Percentiles rank a stretch among this genome's conserved stretches.
Conservation (phyloP, 2,329 filamentous ascomycete genomes). For the Aspergillus brasiliensis region DNA sequence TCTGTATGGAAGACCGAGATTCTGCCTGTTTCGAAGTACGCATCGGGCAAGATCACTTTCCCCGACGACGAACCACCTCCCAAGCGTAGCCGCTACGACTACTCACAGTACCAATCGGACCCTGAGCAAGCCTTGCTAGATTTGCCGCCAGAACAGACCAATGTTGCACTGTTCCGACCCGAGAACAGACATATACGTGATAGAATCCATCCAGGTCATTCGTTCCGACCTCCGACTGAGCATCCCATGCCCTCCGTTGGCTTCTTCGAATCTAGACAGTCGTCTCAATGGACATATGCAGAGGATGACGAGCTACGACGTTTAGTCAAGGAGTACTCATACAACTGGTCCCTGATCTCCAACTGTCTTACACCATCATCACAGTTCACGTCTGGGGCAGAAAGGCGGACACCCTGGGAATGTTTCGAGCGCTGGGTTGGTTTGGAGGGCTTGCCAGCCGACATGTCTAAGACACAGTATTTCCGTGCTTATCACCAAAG, state of each 20-base stretch:
- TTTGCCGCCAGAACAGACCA: constrained; percentile 68
- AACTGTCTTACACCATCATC: constrained; percentile 75
- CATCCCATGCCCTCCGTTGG: constrained; percentile 84
- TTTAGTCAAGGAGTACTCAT: constrained; percentile 87
- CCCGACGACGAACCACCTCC: constrained; percentile 64
- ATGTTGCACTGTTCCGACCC: constrained; percentile 84
- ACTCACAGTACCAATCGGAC: constrained; percentile 71
- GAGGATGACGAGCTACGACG: constrained; percentile 89
- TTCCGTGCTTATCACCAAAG: constrained; percentile 74
- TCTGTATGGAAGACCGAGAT: constrained; percentile 74
- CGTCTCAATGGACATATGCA: constrained; percentile 86
- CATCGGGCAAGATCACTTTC: constrained; percentile 76
- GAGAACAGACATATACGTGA: constrained; percentile 90
- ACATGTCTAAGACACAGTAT: constrained; percentile 94
- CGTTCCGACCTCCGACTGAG: constrained; percentile 90
- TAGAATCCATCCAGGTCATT: constrained; percentile 84
- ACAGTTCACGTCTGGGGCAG: constrained; percentile 78
- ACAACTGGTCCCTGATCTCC: constrained; percentile 96
- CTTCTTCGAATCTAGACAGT: constrained; percentile 84
- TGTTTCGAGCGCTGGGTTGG: constrained; percentile 97
- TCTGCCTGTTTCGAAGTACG: constrained; percentile 82
- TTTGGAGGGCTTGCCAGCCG: constrained; percentile 83
- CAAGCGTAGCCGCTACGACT: constrained; percentile 82
- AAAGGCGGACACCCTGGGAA: constrained; percentile 94
- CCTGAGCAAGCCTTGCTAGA: constrained; percentile 55